Base-by-base conservation (phyloP, 2,329 filamentous ascomycete species). In the Fusarium sp. region DNA sequence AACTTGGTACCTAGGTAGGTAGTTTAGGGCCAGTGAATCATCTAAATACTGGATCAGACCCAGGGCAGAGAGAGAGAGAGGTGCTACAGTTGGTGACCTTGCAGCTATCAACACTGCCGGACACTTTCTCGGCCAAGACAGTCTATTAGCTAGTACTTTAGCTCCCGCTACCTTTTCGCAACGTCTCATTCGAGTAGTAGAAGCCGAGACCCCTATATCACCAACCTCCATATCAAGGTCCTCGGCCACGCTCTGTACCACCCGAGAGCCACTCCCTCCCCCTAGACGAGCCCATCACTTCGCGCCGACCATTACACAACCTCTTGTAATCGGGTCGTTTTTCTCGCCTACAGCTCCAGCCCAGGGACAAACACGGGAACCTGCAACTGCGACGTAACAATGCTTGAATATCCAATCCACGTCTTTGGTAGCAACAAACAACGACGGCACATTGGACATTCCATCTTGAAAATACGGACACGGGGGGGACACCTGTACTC, bases 281-380 rank as follows among this genome's bases (percentile, higher is more conserved):
- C 32, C n/a, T 70, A 75, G 45, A 67, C 61, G 65, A 75, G 51
- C 50, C 39, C 55, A 47, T 44, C 44, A 69, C 60, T 47, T 51
- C 38, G 35, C 30, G 35, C 26, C 56, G 53, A 57, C 35, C 45
- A 55, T 68, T 64, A 57, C 69, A 72, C 69, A 64, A 48, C 54
- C 63, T 55, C 48, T 45, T 69, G 63, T 64, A 53, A 36, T 45
- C 55, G 45, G 67, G 39, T 63, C 20, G 30, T 57, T 64, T 54
- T 64, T 30, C 69, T 72, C 69, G 47, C 64, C 70, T 72, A 57
- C 54, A 53, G 30, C 28, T 51, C 39, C 64, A 59, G 69, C 26
- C 14, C 64, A 55, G 69, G n/a, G 62, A 44, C 71, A 73, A 73
- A 74, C 62, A 66, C 59, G 68, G 67, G 44, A 74, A 41, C 63